Evolutionary conservation across 23 red algal genomes (phyloP), one percentile per base, ranked within the genome.

Genomic region (Gracilaria vermiculophylla): DNA sequence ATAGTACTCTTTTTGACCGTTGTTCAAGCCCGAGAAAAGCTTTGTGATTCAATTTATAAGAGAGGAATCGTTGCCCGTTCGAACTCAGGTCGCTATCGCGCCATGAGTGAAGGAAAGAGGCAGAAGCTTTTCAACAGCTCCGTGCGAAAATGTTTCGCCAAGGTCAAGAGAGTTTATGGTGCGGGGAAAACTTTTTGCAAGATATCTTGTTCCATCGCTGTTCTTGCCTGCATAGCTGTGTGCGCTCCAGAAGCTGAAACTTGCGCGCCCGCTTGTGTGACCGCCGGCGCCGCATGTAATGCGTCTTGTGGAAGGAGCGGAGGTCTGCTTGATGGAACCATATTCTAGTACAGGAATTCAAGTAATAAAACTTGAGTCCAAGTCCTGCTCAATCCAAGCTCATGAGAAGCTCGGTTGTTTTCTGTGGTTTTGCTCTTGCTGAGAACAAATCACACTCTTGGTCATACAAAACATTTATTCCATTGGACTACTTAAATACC

Each of bases 21-120:
- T 16, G 67, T 7, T 20, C 42, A 73, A 25, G 67, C 67, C 42
- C 20, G 67, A 10, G 42, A 73, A 7, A 64, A 64, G 29, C 58
- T 25, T 47, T 73, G 67, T 73, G 67, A 73, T 32, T 24, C 17
- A 7, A 73, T 73, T 20, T 73, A 73, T 40, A 48, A 73, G n/a
- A 47, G 25, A 0, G 33, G 67, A 20, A 73, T 73, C 42, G 67
- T 73, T 25, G 40, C 12, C n/a, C 6, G 67, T 23, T 13, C 47
- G 2, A 36, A 73, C 15, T 73, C 37, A 40, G 12, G 39, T 17
- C 23, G n/a, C 8, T 73, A 73, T 40, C 32, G 20, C 10, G 47
- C 23, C 15, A 42, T 39, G 67, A 73, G 37, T 10, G 28, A 48
- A 5, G 47, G 37, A 5, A 10, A 73, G 19, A 73, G 47, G 24